phyloP scores from a whole-genome alignment of 768 basidiomycete genomes.

The Mycena olivaceomarginata region DNA sequence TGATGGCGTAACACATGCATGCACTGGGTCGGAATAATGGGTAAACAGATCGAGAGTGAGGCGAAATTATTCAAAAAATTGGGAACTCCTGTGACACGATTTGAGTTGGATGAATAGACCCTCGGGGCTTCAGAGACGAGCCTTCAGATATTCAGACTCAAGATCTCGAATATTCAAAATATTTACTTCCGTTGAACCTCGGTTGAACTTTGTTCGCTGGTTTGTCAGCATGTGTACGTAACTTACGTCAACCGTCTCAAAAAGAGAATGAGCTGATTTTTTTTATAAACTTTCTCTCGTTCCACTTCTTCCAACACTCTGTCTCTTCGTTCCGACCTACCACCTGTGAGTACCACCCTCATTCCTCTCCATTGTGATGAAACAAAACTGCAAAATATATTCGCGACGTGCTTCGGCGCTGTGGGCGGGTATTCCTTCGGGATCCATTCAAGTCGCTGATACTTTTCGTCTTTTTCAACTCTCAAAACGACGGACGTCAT shows the following conservation, averaged over 20 bases:
- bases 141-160: no score
- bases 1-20: no score
- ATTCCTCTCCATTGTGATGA: slow-evolving; percentile 56
- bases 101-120: no score
- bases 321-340: slow-evolving; percentile 25
- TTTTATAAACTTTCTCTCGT: slow-evolving; percentile 30
- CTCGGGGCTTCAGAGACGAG: no score
- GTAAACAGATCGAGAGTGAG: no score
- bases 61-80: no score
- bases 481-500: not conserved
- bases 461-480: slow-evolving; percentile 11
- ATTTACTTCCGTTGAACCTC: not conserved
- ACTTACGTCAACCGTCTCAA: not conserved
- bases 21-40: no score
- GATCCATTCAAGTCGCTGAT: slow-evolving; percentile 92
- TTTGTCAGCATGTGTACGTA: slow-evolving; percentile 5
- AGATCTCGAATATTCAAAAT: not conserved
- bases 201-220: not conserved
- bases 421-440: slow-evolving; percentile 78
- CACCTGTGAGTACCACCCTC: slow-evolving; percentile 54
- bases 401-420: slow-evolving; percentile 76
- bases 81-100: no score
- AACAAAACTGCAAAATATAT: slow-evolving; percentile 61
- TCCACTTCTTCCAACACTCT: slow-evolving; percentile 26
- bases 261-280: slow-evolving; percentile 29